These are phyloP conservation scores for Cordyceps militaris DNA, from an alignment of 2,329 filamentous ascomycete species.

Conservation along the genomic window DNA sequence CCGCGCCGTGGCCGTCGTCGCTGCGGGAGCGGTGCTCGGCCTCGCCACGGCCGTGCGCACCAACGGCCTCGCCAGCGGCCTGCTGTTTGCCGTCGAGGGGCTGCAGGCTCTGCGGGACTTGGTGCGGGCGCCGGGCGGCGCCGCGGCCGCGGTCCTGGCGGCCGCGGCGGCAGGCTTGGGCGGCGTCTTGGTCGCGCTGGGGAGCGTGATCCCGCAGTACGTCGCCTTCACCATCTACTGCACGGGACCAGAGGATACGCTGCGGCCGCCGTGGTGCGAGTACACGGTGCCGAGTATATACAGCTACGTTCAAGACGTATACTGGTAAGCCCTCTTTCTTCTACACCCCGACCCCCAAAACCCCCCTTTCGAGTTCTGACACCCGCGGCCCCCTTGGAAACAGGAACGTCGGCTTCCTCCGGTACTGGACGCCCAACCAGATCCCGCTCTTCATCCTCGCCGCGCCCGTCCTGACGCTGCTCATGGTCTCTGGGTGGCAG, in stretches of 20 bases:
- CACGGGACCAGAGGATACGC: conserved; percentile 21
- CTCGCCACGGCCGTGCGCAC: conserved; percentile 67
- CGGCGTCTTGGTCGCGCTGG: conserved; percentile 60
- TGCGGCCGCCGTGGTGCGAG: conserved; percentile 69
- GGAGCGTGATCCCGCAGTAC: conserved; percentile 65
- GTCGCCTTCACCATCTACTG: conserved; percentile 72
- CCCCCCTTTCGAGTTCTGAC: no score
- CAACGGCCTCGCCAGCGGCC: conserved; percentile 79
- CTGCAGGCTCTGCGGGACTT: conserved; percentile 30
- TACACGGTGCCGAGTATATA: conserved; percentile 78
- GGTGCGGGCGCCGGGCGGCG: conserved; percentile 18
- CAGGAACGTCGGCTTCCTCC: conserved; percentile 81
- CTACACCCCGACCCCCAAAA: no score
- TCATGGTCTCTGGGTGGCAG: conserved; percentile 49
- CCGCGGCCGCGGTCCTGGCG: conserved; percentile 44
- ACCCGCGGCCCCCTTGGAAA: background rate
- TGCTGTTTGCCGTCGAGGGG: conserved; percentile 62
- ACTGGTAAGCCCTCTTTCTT: conserved; percentile 61
- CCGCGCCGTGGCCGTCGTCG: conserved; percentile 47
- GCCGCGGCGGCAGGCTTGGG: conserved; percentile 50
- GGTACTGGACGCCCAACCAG: conserved; percentile 85
- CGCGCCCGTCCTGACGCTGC: conserved; percentile 63
- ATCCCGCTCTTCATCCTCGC: conserved; percentile 83
- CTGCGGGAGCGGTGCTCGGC: conserved; percentile 63
- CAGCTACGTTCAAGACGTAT: conserved; percentile 77